A percentile compares a stretch with the other conserved stretches of the same genome.
Evolutionary conservation across 2,329 filamentous ascomycete genomes (phyloP).

Genomic region (Kalmusia sp.): DNA sequence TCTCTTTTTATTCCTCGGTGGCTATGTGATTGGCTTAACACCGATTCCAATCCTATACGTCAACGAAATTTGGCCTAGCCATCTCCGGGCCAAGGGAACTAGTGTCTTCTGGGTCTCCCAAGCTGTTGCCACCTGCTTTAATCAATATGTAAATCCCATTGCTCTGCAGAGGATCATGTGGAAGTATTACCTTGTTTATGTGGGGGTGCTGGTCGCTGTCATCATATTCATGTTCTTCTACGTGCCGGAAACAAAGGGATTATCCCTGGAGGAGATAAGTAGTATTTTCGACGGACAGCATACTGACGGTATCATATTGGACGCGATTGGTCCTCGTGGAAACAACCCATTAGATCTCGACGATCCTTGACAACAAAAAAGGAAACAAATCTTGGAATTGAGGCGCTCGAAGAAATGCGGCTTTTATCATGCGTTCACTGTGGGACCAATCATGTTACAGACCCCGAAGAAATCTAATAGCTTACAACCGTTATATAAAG

Average conservation of each 20-base stretch:
- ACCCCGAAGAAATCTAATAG: too few relatives aligned
- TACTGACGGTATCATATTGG: background rate
- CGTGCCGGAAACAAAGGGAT: conserved; percentile 25
- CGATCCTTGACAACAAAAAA: background rate
- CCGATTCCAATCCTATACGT: conserved; percentile 41
- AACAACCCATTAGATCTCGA: background rate
- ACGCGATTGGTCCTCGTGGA: background rate
- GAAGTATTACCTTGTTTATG: conserved; percentile 33
- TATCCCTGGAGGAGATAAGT: conserved; percentile 23
- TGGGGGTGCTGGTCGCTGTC: conserved; percentile 21
- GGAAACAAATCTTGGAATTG: too few relatives aligned
- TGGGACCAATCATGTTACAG: too few relatives aligned
- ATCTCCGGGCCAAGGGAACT: conserved; percentile 26
- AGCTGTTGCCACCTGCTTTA: conserved; percentile 23
- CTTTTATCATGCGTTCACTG: too few relatives aligned
- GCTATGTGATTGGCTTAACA: conserved; percentile 44
- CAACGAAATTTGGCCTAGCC: conserved; percentile 44
- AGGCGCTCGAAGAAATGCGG: too few relatives aligned
- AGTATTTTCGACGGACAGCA: conserved; percentile 18
- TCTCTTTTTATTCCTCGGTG: conserved; percentile 25
- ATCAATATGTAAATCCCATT: conserved; percentile 28
- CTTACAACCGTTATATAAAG: too few relatives aligned
- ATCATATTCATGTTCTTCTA: conserved; percentile 18
- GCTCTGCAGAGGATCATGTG: conserved; percentile 28
- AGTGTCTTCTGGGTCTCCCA: conserved; percentile 27